Conservation (phyloP, 2,329 filamentous ascomycete genomes). For the Pestalotiopsis sp. region DNA sequence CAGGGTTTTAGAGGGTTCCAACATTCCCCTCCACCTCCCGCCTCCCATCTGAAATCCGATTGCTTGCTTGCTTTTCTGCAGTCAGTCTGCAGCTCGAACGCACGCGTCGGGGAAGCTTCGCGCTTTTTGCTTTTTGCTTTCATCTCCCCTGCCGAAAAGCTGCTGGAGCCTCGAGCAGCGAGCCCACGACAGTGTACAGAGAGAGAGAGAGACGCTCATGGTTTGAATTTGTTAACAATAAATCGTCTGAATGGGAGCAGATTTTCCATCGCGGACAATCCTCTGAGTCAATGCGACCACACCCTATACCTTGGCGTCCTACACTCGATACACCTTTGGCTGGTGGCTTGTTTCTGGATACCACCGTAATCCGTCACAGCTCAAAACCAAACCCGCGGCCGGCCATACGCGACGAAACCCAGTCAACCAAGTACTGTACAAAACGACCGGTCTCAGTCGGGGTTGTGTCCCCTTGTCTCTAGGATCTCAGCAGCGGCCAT, state of each 20-base stretch:
- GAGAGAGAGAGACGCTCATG: background rate
- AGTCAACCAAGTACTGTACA: background rate
- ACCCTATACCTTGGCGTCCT: conserved; percentile 4
- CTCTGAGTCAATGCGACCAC: conserved; percentile 7
- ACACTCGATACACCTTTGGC: background rate
- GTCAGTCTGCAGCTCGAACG: background rate
- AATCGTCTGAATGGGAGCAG: background rate
- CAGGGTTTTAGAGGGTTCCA: background rate
- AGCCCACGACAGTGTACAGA: background rate
- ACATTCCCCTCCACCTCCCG: background rate
- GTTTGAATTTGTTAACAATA: background rate
- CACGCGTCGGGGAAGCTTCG: background rate
- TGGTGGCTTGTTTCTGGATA: conserved; percentile 7
- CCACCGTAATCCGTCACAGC: background rate
- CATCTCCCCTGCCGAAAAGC: background rate
- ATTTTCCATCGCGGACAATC: background rate
- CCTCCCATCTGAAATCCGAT: background rate
- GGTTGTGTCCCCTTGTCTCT: background rate
- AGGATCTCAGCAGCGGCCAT: background rate
- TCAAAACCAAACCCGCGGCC: background rate
- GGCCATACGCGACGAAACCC: background rate
- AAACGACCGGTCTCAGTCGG: background rate
- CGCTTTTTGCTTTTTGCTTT: background rate
- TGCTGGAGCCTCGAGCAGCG: background rate
- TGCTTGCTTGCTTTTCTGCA: background rate